Base-by-base conservation (phyloP, 2,329 filamentous ascomycete species). In the Diaporthe caulivora region DNA sequence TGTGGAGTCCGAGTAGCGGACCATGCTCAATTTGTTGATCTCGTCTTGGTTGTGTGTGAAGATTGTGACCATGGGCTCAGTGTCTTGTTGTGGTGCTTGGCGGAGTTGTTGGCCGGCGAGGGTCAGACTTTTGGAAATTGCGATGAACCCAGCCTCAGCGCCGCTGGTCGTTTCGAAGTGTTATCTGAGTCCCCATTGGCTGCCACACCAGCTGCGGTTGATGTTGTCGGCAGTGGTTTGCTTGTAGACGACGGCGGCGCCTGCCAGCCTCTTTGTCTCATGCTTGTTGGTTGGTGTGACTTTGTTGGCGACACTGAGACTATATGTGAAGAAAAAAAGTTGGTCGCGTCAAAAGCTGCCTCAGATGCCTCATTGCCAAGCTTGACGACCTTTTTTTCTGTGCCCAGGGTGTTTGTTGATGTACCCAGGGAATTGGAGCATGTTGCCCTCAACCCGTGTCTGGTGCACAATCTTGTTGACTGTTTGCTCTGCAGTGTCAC, bases 211-310 rank as follows among this genome's bases (percentile, higher is more conserved):
- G 24, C 42, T 51, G 60, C 29, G 37, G 37, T 42, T 65, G 40
- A n/a, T 37, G 42, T 65, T 47, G 21, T 65, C 6, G 58, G 58
- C 29, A 31, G 58, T 1, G 58, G 40, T 40, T 47, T 47, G 26
- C 26, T 64, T 65, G 60, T 24, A 65, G 60, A 65, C 34, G 60
- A 44, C 60, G 47, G 60, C 26, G 31, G 44, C 60, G 44, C 42
- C 60, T 65, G 60, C 60, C 29, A 65, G 15, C 3, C 60, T 65
- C 7, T 49, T 65, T 26, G 1, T 34, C 18, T 49, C 42, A 5
- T 65, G 42, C 17, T 65, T 24, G 42, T 18, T 15, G 26, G 10
- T 29, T 34, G 9, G 40, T 65, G 26, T 21, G 18, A 15, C 34
- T 47, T 51, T 34, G 18, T 24, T 29, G 15, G 44, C 6, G 18